Base-by-base conservation (phyloP, 2,329 filamentous ascomycete species). In the Berkeleyomyces rouxiae region DNA sequence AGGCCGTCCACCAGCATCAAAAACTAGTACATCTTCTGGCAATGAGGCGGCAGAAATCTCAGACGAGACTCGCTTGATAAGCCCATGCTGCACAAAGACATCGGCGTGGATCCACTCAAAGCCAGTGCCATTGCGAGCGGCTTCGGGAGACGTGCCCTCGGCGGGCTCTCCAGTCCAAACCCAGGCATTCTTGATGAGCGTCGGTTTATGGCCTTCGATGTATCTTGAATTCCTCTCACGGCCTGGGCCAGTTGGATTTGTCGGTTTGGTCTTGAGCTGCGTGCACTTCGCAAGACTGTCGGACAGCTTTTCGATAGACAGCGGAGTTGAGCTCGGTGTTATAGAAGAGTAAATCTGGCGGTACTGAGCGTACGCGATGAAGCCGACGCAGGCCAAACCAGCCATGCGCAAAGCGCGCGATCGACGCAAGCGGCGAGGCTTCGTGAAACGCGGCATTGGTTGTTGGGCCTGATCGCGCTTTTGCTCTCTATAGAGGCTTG, bases 121-220 rank as follows among this genome's bases (percentile, higher is more conserved):
- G 40, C 82, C 82, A 64, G 79, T 79, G 16, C 83, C 83, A 37
- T 74, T 75, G 47, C 77, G 76, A 0, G 81, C 80, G 67, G 83
- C 81, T 55, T 79, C 77, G 7, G 44, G 33, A 1, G 58, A 11
- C 1, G 72, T 74, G 7, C 81, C 81, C 42, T 75, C 63, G 0
- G 68, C 70, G 0, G 84, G 80, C 71, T 86, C 83, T 42, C 84
- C 84, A 3, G 81, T 75, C 84, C 84, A 87, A 23, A 87, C 76
- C 1, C 80, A 83, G 3, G 84, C 84, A 68, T 87, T 87, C 65
- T 77, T 80, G 67, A 87, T 85, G 47, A 87, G 75, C 0, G 82
- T 82, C 0, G 84, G 78, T 66, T 77, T 78, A 61, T 79, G 76
- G 60, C 82, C 81, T 3, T 81, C 75, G 51, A 84, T 70, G 68